phyloP scores from a whole-genome alignment of 2,329 filamentous ascomycete species.

The Alternaria brassicicola region DNA sequence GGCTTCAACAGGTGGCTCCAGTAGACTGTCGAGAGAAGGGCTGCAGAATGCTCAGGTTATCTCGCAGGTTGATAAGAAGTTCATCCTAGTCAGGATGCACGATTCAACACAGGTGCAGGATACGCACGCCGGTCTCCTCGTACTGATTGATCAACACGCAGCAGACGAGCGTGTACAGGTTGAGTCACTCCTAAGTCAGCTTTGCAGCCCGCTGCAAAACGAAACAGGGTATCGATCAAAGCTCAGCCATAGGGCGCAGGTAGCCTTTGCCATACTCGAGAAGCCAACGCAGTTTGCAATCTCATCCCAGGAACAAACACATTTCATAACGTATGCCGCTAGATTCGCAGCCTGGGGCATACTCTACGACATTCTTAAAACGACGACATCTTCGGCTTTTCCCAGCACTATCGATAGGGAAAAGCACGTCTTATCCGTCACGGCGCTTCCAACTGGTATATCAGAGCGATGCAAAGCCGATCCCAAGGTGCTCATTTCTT shows the following conservation, averaged over 20 bases:
- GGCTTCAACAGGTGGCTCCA: constrained; percentile 26
- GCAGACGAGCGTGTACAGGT: constrained; percentile 87
- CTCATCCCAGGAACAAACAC: constrained; percentile 61
- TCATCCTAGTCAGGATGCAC: constrained; percentile 72
- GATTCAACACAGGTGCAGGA: neutral
- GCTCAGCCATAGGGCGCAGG: constrained; percentile 37
- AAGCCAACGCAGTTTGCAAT: constrained; percentile 70
- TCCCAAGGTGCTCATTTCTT: constrained; percentile 71
- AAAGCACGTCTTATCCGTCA: constrained; percentile 55
- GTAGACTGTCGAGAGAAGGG: constrained; percentile 63
- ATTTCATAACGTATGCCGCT: constrained; percentile 61
- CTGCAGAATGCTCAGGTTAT: constrained; percentile 66
- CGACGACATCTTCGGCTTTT: neutral
- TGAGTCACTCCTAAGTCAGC: constrained; percentile 70
- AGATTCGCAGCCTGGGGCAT: constrained; percentile 80
- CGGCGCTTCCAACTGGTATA: constrained; percentile 72
- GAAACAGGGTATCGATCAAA: constrained; percentile 34
- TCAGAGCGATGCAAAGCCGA: constrained; percentile 76
- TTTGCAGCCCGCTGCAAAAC: constrained; percentile 50
- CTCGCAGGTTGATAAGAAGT: constrained; percentile 87
- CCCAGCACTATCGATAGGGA: constrained; percentile 8
- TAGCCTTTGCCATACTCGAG: constrained; percentile 46
- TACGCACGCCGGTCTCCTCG: constrained; percentile 55
- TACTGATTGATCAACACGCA: constrained; percentile 91
- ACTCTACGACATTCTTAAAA: constrained; percentile 59